Percentiles rank a stretch among this genome's conserved stretches.
phyloP scores from a whole-genome alignment of 495 filamentous ascomycete species.

The Talaromyces adpressus region DNA sequence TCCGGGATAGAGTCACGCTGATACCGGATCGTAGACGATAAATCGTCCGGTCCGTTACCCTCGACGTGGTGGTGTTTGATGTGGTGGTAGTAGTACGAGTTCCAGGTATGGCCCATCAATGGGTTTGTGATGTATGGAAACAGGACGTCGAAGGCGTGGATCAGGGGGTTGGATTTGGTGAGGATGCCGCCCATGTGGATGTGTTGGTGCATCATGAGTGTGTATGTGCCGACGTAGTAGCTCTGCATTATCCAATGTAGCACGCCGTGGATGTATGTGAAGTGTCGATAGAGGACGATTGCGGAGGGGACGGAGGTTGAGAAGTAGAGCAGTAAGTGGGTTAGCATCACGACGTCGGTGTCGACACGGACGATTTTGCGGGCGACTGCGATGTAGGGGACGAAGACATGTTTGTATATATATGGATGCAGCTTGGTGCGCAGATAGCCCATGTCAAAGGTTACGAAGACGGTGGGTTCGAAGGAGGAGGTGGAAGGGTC shows the following conservation, averaged over 20 bases:
- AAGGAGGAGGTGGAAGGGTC: slow-evolving; percentile 38
- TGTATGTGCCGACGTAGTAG: slow-evolving; percentile 64
- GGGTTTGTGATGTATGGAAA: slow-evolving; percentile 73
- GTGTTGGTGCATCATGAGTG: slow-evolving; percentile 76
- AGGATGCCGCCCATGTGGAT: slow-evolving; percentile 72
- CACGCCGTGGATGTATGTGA: slow-evolving; percentile 58
- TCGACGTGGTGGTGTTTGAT: slow-evolving; percentile 83
- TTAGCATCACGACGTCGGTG: slow-evolving; percentile 70
- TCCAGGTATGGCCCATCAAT: slow-evolving; percentile 76
- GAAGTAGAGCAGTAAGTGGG: slow-evolving; percentile 67
- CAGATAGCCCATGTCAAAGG: slow-evolving; percentile 42
- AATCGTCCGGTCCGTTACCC: slow-evolving; percentile 68
- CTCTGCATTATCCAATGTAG: slow-evolving; percentile 54
- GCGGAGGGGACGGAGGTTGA: slow-evolving; percentile 62
- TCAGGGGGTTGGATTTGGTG: slow-evolving; percentile 18
- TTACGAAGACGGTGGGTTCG: slow-evolving; percentile 47
- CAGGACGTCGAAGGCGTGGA: slow-evolving; percentile 42
- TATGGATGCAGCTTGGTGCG: slow-evolving; percentile 21
- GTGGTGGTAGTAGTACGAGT: slow-evolving; percentile 78
- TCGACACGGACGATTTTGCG: slow-evolving; percentile 46
- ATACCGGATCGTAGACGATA: slow-evolving; percentile 68
- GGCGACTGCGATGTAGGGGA: slow-evolving; percentile 51
- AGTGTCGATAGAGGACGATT: slow-evolving; percentile 52
- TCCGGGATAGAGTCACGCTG: slow-evolving; percentile 59
- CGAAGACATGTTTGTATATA: slow-evolving; percentile 41